Evolutionary conservation across 2,329 filamentous ascomycete genomes (phyloP).

Genomic region (Fusarium newnesense): DNA sequence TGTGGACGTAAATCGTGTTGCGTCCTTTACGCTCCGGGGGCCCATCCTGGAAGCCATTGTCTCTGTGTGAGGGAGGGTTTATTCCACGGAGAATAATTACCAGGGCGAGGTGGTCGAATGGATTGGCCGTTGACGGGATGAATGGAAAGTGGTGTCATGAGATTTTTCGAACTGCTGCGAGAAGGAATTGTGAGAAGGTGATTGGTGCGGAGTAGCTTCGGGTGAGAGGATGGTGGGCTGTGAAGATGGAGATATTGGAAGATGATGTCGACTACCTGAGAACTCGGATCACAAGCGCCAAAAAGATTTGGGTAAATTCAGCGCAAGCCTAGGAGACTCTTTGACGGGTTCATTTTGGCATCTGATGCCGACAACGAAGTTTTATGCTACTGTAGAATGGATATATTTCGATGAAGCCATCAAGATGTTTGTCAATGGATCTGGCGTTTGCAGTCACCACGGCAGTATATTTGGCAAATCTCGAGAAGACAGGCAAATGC

Average conservation of each 20-base stretch:
- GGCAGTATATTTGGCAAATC: neutral
- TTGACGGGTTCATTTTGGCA: neutral
- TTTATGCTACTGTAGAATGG: neutral
- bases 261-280: constrained; percentile 2
- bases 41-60: constrained; percentile 58
- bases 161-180: constrained; percentile 48
- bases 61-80: neutral
- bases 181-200: constrained; percentile 45
- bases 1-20: constrained; percentile 73
- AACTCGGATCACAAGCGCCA: neutral
- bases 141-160: constrained; percentile 49
- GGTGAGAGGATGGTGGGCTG: constrained; percentile 37
- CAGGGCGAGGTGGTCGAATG: neutral
- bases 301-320: neutral
- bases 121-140: constrained; percentile 33
- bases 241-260: neutral
- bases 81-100: neutral
- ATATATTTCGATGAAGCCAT: neutral
- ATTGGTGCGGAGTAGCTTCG: constrained; percentile 53
- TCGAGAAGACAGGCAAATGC: neutral
- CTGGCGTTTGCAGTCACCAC: neutral
- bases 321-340: neutral
- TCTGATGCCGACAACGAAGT: neutral
- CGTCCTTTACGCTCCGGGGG: constrained; percentile 79
- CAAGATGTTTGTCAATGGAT: neutral